Base-by-base conservation (phyloP, 306 rosid genomes). In the Corylus heterophylla region DNA sequence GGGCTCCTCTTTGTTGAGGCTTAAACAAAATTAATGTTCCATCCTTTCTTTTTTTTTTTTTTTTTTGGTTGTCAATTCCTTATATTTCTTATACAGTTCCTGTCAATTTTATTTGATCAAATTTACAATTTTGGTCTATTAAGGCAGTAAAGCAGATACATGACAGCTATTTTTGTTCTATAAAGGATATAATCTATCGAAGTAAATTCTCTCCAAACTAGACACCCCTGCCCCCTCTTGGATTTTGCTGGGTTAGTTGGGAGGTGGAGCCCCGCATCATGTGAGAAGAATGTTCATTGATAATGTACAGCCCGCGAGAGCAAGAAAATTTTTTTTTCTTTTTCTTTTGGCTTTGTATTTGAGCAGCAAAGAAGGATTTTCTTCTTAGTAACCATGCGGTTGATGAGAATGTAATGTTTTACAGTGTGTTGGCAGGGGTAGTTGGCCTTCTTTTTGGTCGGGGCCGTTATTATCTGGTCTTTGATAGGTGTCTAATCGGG, bases 1-100 rank as follows among this genome's bases (percentile, higher is more conserved):
- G 96, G 80, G 86, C 97, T 72, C 88, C 88, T 74, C 78, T 90
- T 76, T 86, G 75, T 80, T 85, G 88, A 84, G 62, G 2, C 77
- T 77, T 66, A 74, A 75, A 73, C 44, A 59, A 7, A 54, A 66
- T 50, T 52, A 37, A 64, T 73, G 37, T 66, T 73, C 70, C 20
- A 55, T 56, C 51, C 3, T 9, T 49, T 58, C 68, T 51, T 20
- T 71, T 56, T 79, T 73, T 83, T 75, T 16, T 80, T 54, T 59
- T 54, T 54, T n/a, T 80, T 76, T 49, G 25, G 25, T 35, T 6
- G 68, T 56, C 6, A 42, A 77, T 78, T 82, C 72, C 74, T 18
- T 68, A 42, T 42, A 68, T 42, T 68, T 44, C 72, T n/a, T 64
- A 64, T 64, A 64, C 44, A 64, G 44, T 35, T 64, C 35, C 12